Evolutionary conservation across 345 rosid genomes (phyloP), one percentile per base, ranked within the genome.

Genomic region (Pistacia integerrima): DNA sequence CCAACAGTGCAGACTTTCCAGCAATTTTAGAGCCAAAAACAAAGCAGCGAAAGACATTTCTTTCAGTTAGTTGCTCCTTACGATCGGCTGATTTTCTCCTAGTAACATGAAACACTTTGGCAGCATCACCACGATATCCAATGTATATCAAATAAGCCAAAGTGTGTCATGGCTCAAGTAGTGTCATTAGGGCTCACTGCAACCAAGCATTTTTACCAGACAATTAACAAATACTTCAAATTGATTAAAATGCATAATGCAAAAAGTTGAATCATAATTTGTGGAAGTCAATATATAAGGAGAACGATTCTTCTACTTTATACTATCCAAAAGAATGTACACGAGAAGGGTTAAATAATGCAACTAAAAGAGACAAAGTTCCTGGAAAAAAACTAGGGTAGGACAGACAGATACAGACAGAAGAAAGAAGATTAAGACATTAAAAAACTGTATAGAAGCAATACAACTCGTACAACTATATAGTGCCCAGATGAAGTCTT

Each of bases 151-250:
- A 78, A 84, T 93, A 86, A 73, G 90, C 92, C 84, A 93, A 80
- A 88, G 89, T 85, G 57, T 69, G 74, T 13, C 58, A 79, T 48
- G 97, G 98, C 77, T 93, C 87, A 66, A 89, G 78, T 52, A 76
- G 72, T 62, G 98, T 91, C 97, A 91, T 91, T 75, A 90, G 83
- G 61, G 91, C 87, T 97, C 97, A 90, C 97, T 91, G 90, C 83
- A 83, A 69, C 57, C 73, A 80, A 76, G 80, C 28, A 70, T 73
- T 79, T 67, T 79, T 67, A 80, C 68, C 59, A 65, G 73, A 63
- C 65, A 67, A 76, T 33, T 64, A 67, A 72, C 70, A 64, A 67
- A n/a, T 73, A 61, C 70, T 76, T 70, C n/a, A 49, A 46, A 30
- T 82, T 61, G 63, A 70, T 60, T 66, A 64, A 70, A 79, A 48